Percentiles rank a stretch among this genome's conserved stretches.
These are phyloP conservation scores for Rugonectria rugulosa DNA, from an alignment of 2,329 filamentous ascomycete species.

Conservation along the genomic window DNA sequence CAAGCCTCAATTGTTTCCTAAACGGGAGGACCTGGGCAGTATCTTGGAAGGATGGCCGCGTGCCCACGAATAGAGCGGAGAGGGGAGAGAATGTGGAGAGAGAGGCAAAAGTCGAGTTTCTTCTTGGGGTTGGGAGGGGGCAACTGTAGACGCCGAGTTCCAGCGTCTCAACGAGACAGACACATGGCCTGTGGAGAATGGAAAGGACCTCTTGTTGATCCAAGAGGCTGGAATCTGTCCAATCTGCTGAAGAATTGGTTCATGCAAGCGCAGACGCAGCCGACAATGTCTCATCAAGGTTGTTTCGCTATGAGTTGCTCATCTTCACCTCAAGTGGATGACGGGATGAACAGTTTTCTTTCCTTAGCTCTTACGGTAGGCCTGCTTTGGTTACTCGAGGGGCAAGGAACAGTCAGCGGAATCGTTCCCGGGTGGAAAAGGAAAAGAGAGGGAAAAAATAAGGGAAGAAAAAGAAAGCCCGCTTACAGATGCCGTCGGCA, in stretches of 20 bases:
- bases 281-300: too few relatives aligned
- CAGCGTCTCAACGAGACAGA: too few relatives aligned
- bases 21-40: constrained; percentile 6
- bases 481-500: constrained; percentile 26
- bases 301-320: not conserved
- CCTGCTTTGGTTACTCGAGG: too few relatives aligned
- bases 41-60: not conserved
- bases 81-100: constrained; percentile 10
- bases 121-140: constrained; percentile 15
- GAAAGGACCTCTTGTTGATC: not conserved
- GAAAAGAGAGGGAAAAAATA: too few relatives aligned
- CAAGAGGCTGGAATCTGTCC: not conserved
- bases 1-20: not conserved
- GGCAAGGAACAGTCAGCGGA: too few relatives aligned
- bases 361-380: too few relatives aligned
- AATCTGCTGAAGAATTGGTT: not conserved
- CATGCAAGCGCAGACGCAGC: not conserved
- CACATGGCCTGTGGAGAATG: not conserved
- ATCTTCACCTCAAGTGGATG: not conserved
- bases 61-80: not conserved
- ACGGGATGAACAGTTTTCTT: too few relatives aligned
- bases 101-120: not conserved
- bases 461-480: not conserved
- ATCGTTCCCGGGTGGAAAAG: too few relatives aligned
- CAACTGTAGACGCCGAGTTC: constrained; percentile 21